Evolutionary conservation across 2,329 filamentous ascomycete species (phyloP).

Genomic region (Thermoascus crustaceus): DNA sequence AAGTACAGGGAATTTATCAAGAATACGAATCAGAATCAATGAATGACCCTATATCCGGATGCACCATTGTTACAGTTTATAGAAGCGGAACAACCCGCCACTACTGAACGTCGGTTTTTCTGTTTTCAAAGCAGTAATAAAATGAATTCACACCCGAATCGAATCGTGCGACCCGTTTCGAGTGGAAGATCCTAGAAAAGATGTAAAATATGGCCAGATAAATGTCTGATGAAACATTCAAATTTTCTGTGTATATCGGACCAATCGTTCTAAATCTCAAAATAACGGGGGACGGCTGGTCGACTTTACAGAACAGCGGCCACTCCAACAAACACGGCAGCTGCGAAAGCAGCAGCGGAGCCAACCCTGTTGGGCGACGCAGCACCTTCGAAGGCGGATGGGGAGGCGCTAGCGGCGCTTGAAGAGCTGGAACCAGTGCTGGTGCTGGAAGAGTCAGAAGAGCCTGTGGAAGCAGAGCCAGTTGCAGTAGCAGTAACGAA

Average conservation of each 20-base stretch:
- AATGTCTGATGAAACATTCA: too few relatives aligned
- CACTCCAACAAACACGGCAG: constrained; percentile 35
- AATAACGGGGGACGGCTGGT: neutral
- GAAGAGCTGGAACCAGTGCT: constrained; percentile 15
- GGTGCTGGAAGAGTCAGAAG: constrained; percentile 15
- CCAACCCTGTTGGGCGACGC: constrained; percentile 25
- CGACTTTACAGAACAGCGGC: constrained; percentile 28
- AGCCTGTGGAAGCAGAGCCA: constrained; percentile 10
- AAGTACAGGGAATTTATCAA: too few relatives aligned
- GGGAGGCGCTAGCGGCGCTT: constrained; percentile 9
- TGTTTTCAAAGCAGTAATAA: too few relatives aligned
- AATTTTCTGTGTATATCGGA: neutral
- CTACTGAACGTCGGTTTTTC: too few relatives aligned
- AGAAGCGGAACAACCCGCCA: too few relatives aligned
- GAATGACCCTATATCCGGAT: too few relatives aligned
- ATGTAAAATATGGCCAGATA: too few relatives aligned
- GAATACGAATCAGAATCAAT: too few relatives aligned
- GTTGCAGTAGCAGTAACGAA: constrained; percentile 10
- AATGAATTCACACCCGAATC: too few relatives aligned
- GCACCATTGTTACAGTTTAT: too few relatives aligned
- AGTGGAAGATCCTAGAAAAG: too few relatives aligned
- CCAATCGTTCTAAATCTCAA: neutral
- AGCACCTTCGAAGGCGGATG: constrained; percentile 8
- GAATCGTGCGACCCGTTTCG: too few relatives aligned
- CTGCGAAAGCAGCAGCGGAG: constrained; percentile 29